Conservation (phyloP, 164 flowering plant species). For the Sextonia rubra region DNA sequence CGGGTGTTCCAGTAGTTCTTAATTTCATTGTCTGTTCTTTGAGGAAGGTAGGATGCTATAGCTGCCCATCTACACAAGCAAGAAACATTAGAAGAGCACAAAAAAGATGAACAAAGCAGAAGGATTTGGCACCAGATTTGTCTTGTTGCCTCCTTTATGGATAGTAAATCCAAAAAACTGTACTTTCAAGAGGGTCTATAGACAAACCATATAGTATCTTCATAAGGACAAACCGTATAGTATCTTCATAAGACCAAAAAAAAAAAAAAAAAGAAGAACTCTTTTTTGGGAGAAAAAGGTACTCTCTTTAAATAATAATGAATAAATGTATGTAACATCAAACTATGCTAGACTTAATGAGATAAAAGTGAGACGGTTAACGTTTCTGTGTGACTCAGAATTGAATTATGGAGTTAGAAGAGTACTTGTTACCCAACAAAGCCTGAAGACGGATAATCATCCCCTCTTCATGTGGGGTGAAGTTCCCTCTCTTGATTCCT, state of each 20-base stretch:
- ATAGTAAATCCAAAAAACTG: too few relatives aligned
- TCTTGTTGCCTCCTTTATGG: too few relatives aligned
- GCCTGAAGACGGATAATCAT: constrained; percentile 90
- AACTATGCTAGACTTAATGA: neutral
- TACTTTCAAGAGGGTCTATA: too few relatives aligned
- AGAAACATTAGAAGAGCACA: neutral
- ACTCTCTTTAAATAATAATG: neutral
- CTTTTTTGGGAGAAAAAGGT: neutral
- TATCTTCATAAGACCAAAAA: neutral
- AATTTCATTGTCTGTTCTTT: constrained; percentile 90
- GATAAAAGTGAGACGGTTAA: neutral
- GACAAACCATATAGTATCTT: too few relatives aligned
- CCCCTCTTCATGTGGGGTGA: constrained; percentile 88
- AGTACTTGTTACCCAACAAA: constrained; percentile 78
- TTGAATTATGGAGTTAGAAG: neutral
- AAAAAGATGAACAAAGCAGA: neutral
- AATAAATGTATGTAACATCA: too few relatives aligned
- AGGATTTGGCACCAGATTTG: neutral
- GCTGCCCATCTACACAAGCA: constrained; percentile 74
- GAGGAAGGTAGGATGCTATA: constrained; percentile 90
- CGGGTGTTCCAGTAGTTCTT: constrained; percentile 98
- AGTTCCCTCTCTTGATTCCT: constrained; percentile 89
- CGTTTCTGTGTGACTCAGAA: neutral
- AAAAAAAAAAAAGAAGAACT: neutral
- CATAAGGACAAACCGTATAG: too few relatives aligned